phyloP scores from a whole-genome alignment of 192 early-diverging fungal species.

The Coemansia sp. region DNA sequence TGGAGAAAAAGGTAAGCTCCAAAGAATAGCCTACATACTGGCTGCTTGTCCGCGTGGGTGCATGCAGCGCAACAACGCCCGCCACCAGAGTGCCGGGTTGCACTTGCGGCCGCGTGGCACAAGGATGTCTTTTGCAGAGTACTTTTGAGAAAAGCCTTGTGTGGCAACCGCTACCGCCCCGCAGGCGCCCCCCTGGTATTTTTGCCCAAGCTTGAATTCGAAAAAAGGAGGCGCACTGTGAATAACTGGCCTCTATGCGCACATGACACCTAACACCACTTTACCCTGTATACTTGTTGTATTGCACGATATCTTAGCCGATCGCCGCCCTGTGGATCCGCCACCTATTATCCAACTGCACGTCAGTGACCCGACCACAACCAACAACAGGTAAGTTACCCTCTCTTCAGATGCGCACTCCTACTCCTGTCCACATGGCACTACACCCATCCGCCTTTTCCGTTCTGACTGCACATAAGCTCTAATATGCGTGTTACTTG shows the following conservation, averaged over 20 bases:
- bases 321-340: slow-evolving; percentile 60
- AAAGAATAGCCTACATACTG: neutral
- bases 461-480: neutral
- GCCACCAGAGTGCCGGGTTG: slow-evolving; percentile 12
- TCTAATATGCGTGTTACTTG: neutral
- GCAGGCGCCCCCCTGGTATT: neutral
- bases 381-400: slow-evolving; percentile 52
- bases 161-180: neutral
- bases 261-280: neutral
- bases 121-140: neutral
- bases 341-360: slow-evolving; percentile 60
- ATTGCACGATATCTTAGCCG: slow-evolving; percentile 33
- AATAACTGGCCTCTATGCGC: neutral
- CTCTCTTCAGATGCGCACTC: neutral
- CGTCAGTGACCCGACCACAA: slow-evolving; percentile 42
- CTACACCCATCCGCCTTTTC: neutral
- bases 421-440: neutral
- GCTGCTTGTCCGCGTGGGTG: neutral
- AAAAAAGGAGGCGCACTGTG: neutral
- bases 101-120: neutral
- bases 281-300: neutral
- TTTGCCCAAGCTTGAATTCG: neutral
- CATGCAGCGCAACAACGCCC: slow-evolving; percentile 1
- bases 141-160: neutral
- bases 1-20: slow-evolving; percentile 83